Evolutionary conservation across 805 yeast species (phyloP).

Genomic region (Kazachstania bromeliacearum): DNA sequence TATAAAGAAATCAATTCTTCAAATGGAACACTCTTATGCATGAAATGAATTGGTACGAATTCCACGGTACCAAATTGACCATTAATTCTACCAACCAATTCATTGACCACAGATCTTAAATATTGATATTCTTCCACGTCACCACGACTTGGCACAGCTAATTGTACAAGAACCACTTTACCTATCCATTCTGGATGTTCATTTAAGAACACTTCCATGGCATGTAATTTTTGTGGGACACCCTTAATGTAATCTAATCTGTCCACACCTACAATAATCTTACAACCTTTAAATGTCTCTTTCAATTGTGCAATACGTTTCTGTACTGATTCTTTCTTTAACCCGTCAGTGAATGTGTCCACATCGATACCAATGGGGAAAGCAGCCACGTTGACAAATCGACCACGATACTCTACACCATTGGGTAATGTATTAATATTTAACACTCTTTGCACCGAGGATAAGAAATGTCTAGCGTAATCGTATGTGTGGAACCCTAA

Average conservation of each 20-base stretch:
- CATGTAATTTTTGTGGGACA: slow-evolving; percentile 94
- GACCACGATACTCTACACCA: slow-evolving; percentile 70
- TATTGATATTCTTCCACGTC: slow-evolving; percentile 97
- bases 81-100: slow-evolving; percentile 90
- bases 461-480: slow-evolving; percentile 90
- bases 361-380: slow-evolving; percentile 99
- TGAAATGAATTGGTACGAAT: slow-evolving; percentile 93
- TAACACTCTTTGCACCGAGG: slow-evolving; percentile 78
- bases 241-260: slow-evolving; percentile 95
- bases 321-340: slow-evolving; percentile 52
- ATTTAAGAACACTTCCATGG: slow-evolving; percentile 82
- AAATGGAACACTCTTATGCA: slow-evolving; percentile 87
- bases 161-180: slow-evolving; percentile 88
- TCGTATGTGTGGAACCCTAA: slow-evolving; percentile 99
- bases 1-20: slow-evolving; percentile 87
- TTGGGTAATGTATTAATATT: slow-evolving; percentile 81
- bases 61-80: slow-evolving; percentile 95
- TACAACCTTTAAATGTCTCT: slow-evolving; percentile 61
- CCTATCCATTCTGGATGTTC: slow-evolving; percentile 99
- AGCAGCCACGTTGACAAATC: slow-evolving; percentile 82
- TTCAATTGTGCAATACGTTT: slow-evolving; percentile 55
- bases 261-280: slow-evolving; percentile 93
- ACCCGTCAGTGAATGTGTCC: slow-evolving; percentile 76
- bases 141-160: slow-evolving; percentile 95
- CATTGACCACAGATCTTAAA: slow-evolving; percentile 87